Evolutionary conservation across 768 basidiomycete genomes (phyloP), one percentile per base, ranked within the genome.

Genomic region (Rickenella mellea): DNA sequence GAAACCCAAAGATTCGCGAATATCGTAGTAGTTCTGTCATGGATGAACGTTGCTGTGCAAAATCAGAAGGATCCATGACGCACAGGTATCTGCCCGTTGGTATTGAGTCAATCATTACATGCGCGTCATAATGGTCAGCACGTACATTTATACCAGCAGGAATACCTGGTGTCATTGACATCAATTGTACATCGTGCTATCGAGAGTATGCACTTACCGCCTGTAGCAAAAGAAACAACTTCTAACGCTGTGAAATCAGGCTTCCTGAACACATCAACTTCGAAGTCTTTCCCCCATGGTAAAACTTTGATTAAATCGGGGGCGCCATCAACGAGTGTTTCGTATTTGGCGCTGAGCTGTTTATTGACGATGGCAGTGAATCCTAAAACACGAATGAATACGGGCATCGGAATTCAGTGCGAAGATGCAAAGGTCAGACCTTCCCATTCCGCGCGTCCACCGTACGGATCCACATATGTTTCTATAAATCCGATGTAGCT

Each of bases 361-460:
- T 92, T 91, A 69, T 92, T 76, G 35, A 91, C 87, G 47, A 90
- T 83, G 5, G 87, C 88, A 26, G 87, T 87, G 57, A 91, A 91
- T 24, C 85, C 84, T 86, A 48, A 30, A 15, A 12, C 29, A 40
- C 17, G 9, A 51, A 14, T 28, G 27, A 14, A 32, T 9, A 33
- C 9, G 24, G 22, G 25, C 28, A 17, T 19, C 14, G 19, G 6
- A 8, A 25, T 17, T 14, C 10, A 4, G 1, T 17, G 11, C 43
- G 24, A 38, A 27, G 27, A 41, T 31, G 21, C 20, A 35, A 31
- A 43, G 38, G 6, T 42, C 51, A 27, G 42, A 78, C 86, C 88
- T 74, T 92, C 88, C 89, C 89, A 92, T 58, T 92, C 90, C 0
- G 90, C 90, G 39, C 90, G 77, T n/a, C 75, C 82, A 27, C 89